A percentile compares a stretch with the other conserved stretches of the same genome.
These are phyloP conservation scores for cucumber (Cucumis sativus) DNA, from an alignment of 306 rosid genomes.

Conservation along the genomic window Cucumber_9930_V3 NC_026661.2:3317501-3318000, in stretches of 20 bases:
- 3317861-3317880: neutral
- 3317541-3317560: slow-evolving; percentile 20
- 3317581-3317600: slow-evolving; percentile 58
- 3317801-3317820: neutral
- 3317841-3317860: neutral
- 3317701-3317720: neutral
- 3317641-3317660: neutral
- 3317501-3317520: neutral
- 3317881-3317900: neutral
- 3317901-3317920: neutral
- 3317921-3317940: neutral
- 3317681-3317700: neutral
- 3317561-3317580: slow-evolving; percentile 45
- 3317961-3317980: neutral
- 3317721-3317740: neutral
- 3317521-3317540: neutral
- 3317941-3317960: neutral
- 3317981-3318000: neutral
- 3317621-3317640: slow-evolving; percentile 5
- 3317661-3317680: neutral
- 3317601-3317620: slow-evolving; percentile 65
- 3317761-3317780: neutral
- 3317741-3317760: neutral
- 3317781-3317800: neutral
- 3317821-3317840: neutral